phyloP scores from a whole-genome alignment of 805 yeast species.

The Metschnikowia matae region DNA sequence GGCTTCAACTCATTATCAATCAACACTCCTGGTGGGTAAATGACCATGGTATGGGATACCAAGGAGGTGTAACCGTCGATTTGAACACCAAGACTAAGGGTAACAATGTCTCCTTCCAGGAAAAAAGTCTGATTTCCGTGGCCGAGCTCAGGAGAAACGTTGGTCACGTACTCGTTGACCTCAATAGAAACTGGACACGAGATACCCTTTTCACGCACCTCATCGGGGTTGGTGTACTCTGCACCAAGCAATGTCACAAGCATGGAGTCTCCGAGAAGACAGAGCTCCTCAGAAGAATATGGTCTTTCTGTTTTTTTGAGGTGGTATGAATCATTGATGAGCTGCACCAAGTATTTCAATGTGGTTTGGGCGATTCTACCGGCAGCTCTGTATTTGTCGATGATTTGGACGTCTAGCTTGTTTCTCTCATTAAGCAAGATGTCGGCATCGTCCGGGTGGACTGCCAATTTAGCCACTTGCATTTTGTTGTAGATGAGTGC shows the following conservation, averaged over 20 bases:
- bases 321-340: slow-evolving; percentile 75
- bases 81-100: slow-evolving; percentile 83
- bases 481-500: slow-evolving; percentile 26
- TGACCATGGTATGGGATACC: slow-evolving; percentile 81
- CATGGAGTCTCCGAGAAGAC: slow-evolving; percentile 78
- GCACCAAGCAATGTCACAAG: slow-evolving; percentile 54
- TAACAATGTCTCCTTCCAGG: slow-evolving; percentile 78
- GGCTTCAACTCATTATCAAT: slow-evolving; percentile 41
- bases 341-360: slow-evolving; percentile 56
- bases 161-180: slow-evolving; percentile 70
- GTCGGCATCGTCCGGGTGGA: slow-evolving; percentile 71
- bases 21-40: slow-evolving; percentile 61
- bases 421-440: slow-evolving; percentile 70
- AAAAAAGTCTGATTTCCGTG: slow-evolving; percentile 45
- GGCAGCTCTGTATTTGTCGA: slow-evolving; percentile 83
- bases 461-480: slow-evolving; percentile 75
- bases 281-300: slow-evolving; percentile 63
- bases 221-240: slow-evolving; percentile 52
- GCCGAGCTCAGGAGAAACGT: slow-evolving; percentile 84
- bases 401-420: slow-evolving; percentile 52
- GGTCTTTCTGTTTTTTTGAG: slow-evolving; percentile 42
- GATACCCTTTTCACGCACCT: slow-evolving; percentile 81
- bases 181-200: slow-evolving; percentile 89
- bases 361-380: slow-evolving; percentile 88
- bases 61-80: slow-evolving; percentile 92